Conservation (phyloP, 148 eudicot genomes). For the Polygonum aviculare region DNA sequence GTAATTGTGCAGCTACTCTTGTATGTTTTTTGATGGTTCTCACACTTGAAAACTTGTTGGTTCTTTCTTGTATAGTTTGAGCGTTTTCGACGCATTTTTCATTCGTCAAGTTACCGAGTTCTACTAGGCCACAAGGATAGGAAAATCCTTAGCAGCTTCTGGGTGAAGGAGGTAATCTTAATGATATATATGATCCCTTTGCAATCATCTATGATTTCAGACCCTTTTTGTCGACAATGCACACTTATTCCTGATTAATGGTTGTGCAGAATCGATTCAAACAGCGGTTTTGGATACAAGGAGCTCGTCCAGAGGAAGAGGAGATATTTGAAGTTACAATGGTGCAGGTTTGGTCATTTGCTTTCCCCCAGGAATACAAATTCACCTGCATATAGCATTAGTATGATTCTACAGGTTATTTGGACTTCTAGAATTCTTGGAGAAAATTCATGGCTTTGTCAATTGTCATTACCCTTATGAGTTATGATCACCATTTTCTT, state of each 20-base stretch:
- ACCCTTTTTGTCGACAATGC: neutral
- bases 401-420: neutral
- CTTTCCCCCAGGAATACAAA: neutral
- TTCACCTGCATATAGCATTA: neutral
- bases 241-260: neutral
- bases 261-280: slow-evolving; percentile 55
- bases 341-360: slow-evolving; percentile 56
- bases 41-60: neutral
- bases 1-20: neutral
- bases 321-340: slow-evolving; percentile 81
- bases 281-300: slow-evolving; percentile 87
- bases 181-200: neutral
- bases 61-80: slow-evolving; percentile 51
- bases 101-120: slow-evolving; percentile 76
- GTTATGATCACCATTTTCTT: neutral
- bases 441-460: neutral
- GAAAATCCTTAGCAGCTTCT: slow-evolving; percentile 69
- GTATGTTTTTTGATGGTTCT: neutral
- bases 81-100: slow-evolving; percentile 85
- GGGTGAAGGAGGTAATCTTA: slow-evolving; percentile 62
- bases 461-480: neutral
- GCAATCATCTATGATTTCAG: neutral
- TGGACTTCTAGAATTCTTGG: neutral
- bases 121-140: slow-evolving; percentile 84
- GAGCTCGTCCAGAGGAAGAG: slow-evolving; percentile 86